Conservation (phyloP, 1,284 basidiomycete species). For the Phlebopus sp. region DNA sequence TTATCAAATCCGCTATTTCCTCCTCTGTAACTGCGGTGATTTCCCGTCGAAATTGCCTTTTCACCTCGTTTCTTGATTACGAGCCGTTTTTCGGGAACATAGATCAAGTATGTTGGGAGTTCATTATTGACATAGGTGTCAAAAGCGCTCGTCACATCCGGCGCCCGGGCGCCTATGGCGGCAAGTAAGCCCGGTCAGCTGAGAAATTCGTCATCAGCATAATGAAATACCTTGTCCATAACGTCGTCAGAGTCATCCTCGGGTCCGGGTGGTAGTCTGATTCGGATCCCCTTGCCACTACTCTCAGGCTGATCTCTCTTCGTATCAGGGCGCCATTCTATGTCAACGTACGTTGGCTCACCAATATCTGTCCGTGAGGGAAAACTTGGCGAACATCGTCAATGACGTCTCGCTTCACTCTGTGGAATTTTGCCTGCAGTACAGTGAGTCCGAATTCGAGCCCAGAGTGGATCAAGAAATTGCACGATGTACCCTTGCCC, state of each 20-base stretch:
- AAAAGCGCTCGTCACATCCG: constrained; percentile 25
- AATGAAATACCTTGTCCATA: constrained; percentile 15
- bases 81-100: constrained; percentile 27
- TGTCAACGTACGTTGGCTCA: constrained; percentile 7
- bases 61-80: constrained; percentile 32
- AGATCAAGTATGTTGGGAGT: constrained; percentile 28
- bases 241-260: constrained; percentile 4
- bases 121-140: constrained; percentile 29
- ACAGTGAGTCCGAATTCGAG: constrained; percentile 17
- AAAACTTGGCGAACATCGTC: constrained; percentile 27
- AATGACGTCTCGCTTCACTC: constrained; percentile 28
- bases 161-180: constrained; percentile 20
- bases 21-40: constrained; percentile 25
- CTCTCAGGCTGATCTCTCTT: constrained; percentile 20
- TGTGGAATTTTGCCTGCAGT: constrained; percentile 29
- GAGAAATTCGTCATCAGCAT: background rate
- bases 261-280: constrained; percentile 25
- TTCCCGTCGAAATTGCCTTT: constrained; percentile 27
- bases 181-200: constrained; percentile 5
- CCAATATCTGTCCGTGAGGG: constrained; percentile 30
- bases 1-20: constrained; percentile 19
- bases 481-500: background rate
- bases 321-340: background rate
- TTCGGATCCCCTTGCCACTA: constrained; percentile 25
- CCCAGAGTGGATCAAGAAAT: constrained; percentile 26